A percentile compares a stretch with the other conserved stretches of the same genome.
Conservation (phyloP, 176 grass and related monocot genomes). For the Paspalum vaginatum region DNA sequence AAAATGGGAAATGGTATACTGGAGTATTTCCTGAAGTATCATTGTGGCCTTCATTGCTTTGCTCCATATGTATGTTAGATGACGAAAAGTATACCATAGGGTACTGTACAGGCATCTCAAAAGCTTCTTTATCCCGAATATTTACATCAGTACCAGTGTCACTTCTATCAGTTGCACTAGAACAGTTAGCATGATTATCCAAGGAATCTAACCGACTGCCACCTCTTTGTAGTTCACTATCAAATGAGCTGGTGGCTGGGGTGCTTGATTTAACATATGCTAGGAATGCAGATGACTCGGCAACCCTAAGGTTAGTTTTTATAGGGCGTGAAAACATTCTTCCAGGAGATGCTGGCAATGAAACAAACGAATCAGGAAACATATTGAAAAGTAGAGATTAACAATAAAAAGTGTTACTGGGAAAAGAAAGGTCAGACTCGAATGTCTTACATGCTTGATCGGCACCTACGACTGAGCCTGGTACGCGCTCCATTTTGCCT, state of each 20-base stretch:
- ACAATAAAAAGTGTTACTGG: not conserved
- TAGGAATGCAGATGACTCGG: slow-evolving; percentile 84
- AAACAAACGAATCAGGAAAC: slow-evolving; percentile 34
- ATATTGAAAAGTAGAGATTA: slow-evolving; percentile 23
- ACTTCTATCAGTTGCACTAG: slow-evolving; percentile 43
- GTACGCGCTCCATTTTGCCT: slow-evolving; percentile 27
- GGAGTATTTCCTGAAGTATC: slow-evolving; percentile 57
- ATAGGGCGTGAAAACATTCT: slow-evolving; percentile 63
- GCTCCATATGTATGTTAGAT: slow-evolving; percentile 57
- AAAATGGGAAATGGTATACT: slow-evolving; percentile 67
- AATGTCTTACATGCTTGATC: slow-evolving; percentile 56
- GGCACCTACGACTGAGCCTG: slow-evolving; percentile 2
- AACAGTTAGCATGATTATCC: slow-evolving; percentile 37
- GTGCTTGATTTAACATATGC: slow-evolving; percentile 79
- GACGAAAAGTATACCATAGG: slow-evolving; percentile 66
- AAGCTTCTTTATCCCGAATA: slow-evolving; percentile 33
- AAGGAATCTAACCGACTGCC: slow-evolving; percentile 41
- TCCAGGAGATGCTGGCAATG: slow-evolving; percentile 63
- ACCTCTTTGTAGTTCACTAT: slow-evolving; percentile 48
- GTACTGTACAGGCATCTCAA: slow-evolving; percentile 49
- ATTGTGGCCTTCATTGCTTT: slow-evolving; percentile 59
- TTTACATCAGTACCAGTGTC: slow-evolving; percentile 41
- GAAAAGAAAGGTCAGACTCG: not conserved
- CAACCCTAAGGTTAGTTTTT: slow-evolving; percentile 81
- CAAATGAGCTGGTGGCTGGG: slow-evolving; percentile 46